Base-by-base conservation (phyloP, 2,329 filamentous ascomycete species). In the Sclerotinia sclerotiorum region DNA sequence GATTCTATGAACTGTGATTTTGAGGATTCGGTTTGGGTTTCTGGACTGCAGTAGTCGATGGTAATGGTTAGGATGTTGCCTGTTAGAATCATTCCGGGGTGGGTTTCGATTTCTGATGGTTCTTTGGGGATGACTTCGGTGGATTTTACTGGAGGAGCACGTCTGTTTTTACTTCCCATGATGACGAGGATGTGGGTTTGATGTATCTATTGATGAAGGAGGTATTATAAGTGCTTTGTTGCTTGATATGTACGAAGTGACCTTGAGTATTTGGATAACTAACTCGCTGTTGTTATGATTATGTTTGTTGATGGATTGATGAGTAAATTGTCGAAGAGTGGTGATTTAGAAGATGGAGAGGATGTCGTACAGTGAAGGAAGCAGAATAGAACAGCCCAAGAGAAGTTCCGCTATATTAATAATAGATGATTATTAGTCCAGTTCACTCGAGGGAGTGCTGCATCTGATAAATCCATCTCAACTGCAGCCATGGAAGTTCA, bases 141-240 rank as follows among this genome's bases (percentile, higher is more conserved):
- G 15, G 29, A 2, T 3, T 32, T 21, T 2, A n/a, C 55, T 10
- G 3, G 32, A 13, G 13, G 32, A 5, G 6, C 21, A 57, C 55
- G 60, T 39, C 44, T 19, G 32, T 58, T 58, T 27, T 58, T 62
- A 15, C 5, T 27, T 19, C 44, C 46, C 60, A 62, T 57, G 13
- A 5, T 57, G 13, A 24, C 11, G 2, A 5, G 13, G 17, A 19
- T 42, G 32, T 51, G 15, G 24, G 17, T 24, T 39, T 24, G 21
- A 39, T 13, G 13, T 56, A 6, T 39, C 21, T 51, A 24, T 49
- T 27, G 29, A 32, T 32, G 13, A 35, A 49, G 29, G 19, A 3
- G 27, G 13, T 49, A 10, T 17, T 35, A 1, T 61, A 6, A 17
- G 39, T 57, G 0, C 24, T 48, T 15, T 3, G 13, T 24, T 24